Percentiles rank a stretch among this genome's conserved stretches.
phyloP scores from a whole-genome alignment of 257 asterid genomes.

The Solanum pennellii region DNA sequence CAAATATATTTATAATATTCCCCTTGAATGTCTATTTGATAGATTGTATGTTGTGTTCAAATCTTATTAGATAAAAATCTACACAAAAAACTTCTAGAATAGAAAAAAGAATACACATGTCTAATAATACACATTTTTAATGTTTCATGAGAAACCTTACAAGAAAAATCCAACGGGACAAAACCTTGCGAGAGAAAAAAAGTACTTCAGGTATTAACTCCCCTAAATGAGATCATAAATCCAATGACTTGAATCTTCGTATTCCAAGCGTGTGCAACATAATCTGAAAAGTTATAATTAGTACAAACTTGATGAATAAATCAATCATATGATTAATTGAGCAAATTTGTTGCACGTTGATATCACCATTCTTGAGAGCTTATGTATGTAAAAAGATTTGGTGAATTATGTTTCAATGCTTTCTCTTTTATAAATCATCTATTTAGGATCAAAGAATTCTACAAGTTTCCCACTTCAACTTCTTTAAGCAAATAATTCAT shows the following conservation, averaged over 20 bases:
- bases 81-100: too few relatives aligned
- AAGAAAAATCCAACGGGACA: background rate
- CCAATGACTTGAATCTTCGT: background rate
- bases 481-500: background rate
- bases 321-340: background rate
- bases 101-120: background rate
- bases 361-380: background rate
- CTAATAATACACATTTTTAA: background rate
- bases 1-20: too few relatives aligned
- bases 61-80: background rate
- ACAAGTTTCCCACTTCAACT: background rate
- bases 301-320: background rate
- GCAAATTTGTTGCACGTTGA: background rate
- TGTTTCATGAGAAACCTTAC: background rate
- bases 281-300: background rate
- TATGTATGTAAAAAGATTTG: background rate
- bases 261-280: background rate
- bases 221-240: background rate
- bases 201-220: background rate
- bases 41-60: background rate
- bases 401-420: background rate
- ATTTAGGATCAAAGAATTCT: background rate
- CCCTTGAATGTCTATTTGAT: background rate
- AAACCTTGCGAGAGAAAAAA: background rate
- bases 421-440: background rate